A percentile compares a stretch with the other conserved stretches of the same genome.
Conservation (phyloP, 805 yeast genomes). For the Pichia heedii region DNA sequence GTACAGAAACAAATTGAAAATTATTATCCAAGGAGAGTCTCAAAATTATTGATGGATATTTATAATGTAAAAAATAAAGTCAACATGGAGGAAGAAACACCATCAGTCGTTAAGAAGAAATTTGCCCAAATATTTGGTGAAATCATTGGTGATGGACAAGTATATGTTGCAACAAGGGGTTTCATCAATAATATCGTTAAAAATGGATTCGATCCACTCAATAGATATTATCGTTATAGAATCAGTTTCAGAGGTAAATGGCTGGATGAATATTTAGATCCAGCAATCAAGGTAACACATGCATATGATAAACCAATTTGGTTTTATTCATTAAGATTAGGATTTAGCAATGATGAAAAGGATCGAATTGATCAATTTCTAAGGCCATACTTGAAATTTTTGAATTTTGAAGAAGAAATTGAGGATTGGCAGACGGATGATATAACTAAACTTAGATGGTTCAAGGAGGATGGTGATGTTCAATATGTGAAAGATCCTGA, state of each 20-base stretch:
- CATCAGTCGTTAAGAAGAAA: constrained; percentile 3
- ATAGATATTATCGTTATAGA: constrained; percentile 24
- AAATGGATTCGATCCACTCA: constrained; percentile 19
- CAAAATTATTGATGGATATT: constrained; percentile 14
- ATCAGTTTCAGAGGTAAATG: constrained; percentile 22
- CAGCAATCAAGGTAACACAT: constrained; percentile 27
- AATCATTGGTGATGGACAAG: constrained; percentile 32
- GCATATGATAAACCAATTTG: constrained; percentile 29
- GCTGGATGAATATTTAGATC: constrained; percentile 14
- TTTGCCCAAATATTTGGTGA: constrained; percentile 23
- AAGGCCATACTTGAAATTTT: constrained; percentile 24
- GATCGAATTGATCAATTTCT: constrained; percentile 20
- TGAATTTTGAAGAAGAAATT: constrained; percentile 18
- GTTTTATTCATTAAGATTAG: constrained; percentile 24
- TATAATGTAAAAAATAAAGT: constrained; percentile 12
- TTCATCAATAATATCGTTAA: constrained; percentile 23
- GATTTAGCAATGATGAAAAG: constrained; percentile 21
- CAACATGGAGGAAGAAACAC: constrained; percentile 11
- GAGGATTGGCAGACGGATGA: constrained; percentile 25
- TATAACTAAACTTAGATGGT: constrained; percentile 18
- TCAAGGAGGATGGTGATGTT: constrained; percentile 25
- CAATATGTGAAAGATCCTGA: constrained; percentile 21
- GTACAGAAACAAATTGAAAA: constrained; percentile 26
- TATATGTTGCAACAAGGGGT: constrained; percentile 30
- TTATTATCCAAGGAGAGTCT: constrained; percentile 27